Evolutionary conservation across 345 rosid genomes (phyloP), one percentile per base, ranked within the genome.

Genomic region (Melastoma malabathricum): DNA sequence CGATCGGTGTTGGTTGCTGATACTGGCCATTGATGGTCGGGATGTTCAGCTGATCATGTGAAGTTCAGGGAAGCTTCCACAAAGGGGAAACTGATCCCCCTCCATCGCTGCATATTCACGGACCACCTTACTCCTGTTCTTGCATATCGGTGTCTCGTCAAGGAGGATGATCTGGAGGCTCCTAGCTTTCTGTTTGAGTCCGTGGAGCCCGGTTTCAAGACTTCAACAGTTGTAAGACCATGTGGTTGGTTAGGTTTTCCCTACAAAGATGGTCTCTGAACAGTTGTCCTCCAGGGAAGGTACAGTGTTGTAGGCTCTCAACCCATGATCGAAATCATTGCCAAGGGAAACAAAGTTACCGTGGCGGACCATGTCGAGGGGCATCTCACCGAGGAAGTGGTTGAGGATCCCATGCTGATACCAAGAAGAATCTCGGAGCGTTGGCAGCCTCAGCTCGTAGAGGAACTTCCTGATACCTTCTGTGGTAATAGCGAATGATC

Each of bases 141-240:
- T 54, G 98, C 93, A 44, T 87, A 84, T 54, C 80, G 96, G 38
- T 92, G 98, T 66, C 52, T 92, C 64, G 96, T 84, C n/a, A 67
- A 66, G 58, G 95, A 77, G 64, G 87, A 87, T 51, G 93, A 92
- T 52, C 72, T 77, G 31, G 96, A 92, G 39, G 78, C 87, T 51
- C 95, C 98, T 0, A 84, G 95, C 65, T 92, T 92, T 64, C 89
- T 84, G 15, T 92, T 72, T 25, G 96, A 92, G 68, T 74, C 96
- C 0, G 89, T 82, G 14, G 80, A 86, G 70, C 87, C 92, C 15
- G 87, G 89, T 56, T 43, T 58, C 55, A 64, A n/a, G 55, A 48
- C 47, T 67, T 82, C 95, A 14, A 76, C 31, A 52, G 78, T 86
- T 52, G 98, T 86, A 76, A 70, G 64, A 44, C 10, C 48, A 46